phyloP scores from a whole-genome alignment of 1,284 basidiomycete species.

The Sporisorium graminicola region DNA sequence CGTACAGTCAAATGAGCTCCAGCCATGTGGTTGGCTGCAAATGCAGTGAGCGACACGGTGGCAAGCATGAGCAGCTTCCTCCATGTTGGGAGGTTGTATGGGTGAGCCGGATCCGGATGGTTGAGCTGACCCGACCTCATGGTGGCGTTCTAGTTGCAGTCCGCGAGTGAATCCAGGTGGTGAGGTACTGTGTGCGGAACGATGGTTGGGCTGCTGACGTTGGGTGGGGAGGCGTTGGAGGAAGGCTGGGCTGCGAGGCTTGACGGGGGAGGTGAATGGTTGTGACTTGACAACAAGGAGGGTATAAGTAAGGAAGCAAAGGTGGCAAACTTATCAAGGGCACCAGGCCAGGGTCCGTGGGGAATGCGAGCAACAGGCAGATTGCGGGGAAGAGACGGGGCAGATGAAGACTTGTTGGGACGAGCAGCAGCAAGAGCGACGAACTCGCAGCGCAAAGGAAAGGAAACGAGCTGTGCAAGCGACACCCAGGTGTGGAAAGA shows the following conservation, averaged over 20 bases:
- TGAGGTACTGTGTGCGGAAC: neutral
- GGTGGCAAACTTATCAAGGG: neutral
- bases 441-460: neutral
- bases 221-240: neutral
- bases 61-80: conserved; percentile 66
- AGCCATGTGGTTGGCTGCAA: conserved; percentile 65
- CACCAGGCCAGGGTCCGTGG: too few relatives aligned
- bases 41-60: conserved; percentile 58
- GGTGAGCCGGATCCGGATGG: conserved; percentile 51
- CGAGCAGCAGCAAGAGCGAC: neutral
- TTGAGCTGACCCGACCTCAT: conserved; percentile 32
- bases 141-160: neutral
- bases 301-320: conserved; percentile 3
- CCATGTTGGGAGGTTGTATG: conserved; percentile 56
- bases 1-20: conserved; percentile 58
- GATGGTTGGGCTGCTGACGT: neutral
- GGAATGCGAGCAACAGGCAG: conserved; percentile 1
- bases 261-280: neutral
- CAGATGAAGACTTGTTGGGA: too few relatives aligned
- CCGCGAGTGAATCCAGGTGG: neutral
- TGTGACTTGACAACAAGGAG: neutral
- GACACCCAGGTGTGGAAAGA: conserved; percentile 5
- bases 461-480: neutral
- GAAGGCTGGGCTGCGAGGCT: neutral
- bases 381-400: neutral